phyloP scores from a whole-genome alignment of 192 early-diverging fungal species.

The Coemansia sp. region DNA sequence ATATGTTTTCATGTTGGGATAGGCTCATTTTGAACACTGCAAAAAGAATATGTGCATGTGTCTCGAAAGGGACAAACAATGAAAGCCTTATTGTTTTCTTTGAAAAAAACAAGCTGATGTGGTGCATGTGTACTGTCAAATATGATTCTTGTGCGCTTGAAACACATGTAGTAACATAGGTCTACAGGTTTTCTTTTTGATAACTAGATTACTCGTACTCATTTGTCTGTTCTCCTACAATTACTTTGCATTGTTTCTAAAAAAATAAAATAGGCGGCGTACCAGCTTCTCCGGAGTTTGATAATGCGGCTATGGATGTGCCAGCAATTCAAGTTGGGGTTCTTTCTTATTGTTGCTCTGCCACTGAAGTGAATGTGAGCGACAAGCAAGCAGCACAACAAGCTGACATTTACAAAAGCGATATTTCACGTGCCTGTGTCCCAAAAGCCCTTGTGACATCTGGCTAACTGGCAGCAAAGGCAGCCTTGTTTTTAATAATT shows the following conservation, averaged over 20 bases:
- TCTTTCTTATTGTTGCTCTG: not conserved
- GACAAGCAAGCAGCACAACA: not conserved
- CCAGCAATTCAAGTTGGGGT: not conserved
- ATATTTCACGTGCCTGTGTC: conserved; percentile 20
- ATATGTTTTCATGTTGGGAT: not conserved
- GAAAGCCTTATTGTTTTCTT: not conserved
- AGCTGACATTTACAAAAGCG: not conserved
- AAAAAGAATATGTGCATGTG: not conserved
- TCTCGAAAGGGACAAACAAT: not conserved
- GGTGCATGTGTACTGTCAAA: not conserved
- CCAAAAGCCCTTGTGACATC: conserved; percentile 13
- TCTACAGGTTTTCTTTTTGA: not conserved
- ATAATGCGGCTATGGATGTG: not conserved
- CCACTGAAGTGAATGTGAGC: no score
- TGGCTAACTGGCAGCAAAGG: not conserved
- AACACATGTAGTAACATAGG: not conserved
- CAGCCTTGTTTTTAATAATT: not conserved
- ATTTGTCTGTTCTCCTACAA: not conserved
- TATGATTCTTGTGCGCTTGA: not conserved
- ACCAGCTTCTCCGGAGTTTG: not conserved
- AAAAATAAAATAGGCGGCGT: not conserved
- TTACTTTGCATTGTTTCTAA: not conserved
- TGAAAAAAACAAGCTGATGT: not conserved
- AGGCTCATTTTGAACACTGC: not conserved
- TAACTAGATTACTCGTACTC: not conserved